Conservation (phyloP, 75 land plant genomes). For the Cupressus sempervirens region DNA sequence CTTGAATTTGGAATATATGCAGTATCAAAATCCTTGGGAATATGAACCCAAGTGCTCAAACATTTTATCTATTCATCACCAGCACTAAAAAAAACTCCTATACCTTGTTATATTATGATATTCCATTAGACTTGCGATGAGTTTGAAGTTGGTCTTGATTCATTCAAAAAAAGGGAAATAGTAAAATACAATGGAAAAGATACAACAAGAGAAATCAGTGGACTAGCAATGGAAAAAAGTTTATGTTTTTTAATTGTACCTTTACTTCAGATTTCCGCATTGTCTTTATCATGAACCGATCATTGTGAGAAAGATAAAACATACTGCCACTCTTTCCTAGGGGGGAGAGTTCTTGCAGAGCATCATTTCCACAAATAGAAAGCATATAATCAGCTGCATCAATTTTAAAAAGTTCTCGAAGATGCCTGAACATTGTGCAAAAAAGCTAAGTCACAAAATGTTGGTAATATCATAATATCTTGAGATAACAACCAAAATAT, state of each 20-base stretch:
- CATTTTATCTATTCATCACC: not conserved
- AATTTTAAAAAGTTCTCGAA: slow-evolving; percentile 75
- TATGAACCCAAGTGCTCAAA: not conserved
- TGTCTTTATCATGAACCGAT: slow-evolving; percentile 84
- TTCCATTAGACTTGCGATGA: not conserved
- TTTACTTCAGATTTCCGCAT: slow-evolving; percentile 86
- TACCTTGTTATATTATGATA: not conserved
- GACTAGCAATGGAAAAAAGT: not conserved
- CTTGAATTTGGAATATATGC: not conserved
- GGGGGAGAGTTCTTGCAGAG: slow-evolving; percentile 73
- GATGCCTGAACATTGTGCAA: slow-evolving; percentile 33
- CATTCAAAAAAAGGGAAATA: too few species aligned
- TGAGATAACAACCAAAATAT: not conserved
- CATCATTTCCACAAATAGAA: slow-evolving; percentile 86
- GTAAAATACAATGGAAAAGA: too few species aligned
- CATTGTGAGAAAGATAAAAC: slow-evolving; percentile 77
- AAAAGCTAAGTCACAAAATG: not conserved
- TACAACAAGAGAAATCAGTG: not conserved
- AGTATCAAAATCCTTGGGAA: not conserved
- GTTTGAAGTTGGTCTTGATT: not conserved
- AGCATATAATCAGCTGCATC: slow-evolving; percentile 91
- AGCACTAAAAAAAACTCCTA: not conserved
- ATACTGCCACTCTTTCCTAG: slow-evolving; percentile 93
- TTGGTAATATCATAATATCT: not conserved
- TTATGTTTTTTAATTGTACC: slow-evolving; percentile 24